Evolutionary conservation across 176 grass and related monocot genomes (phyloP), one percentile per base, ranked within the genome.

Genomic region (Eragrostis curvula): DNA sequence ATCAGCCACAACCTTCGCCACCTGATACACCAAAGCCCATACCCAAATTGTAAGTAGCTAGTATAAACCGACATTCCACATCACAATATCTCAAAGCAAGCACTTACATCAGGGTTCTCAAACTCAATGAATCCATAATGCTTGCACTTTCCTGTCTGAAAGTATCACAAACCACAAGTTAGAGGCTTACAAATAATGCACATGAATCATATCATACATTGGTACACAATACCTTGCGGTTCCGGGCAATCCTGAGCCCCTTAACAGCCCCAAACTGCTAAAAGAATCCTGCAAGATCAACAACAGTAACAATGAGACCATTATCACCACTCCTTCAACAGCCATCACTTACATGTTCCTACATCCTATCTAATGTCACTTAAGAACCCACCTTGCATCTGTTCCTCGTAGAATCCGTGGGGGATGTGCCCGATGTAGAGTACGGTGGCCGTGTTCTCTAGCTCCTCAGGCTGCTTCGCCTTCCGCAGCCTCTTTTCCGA

Each of bases 111-210:
- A 50, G 95, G 90, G 73, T 90, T 97, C 81, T 88, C 89, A 91
- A 94, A 97, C 88, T 97, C 92, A 27, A 97, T 79, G 57, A 85
- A 97, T 70, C 87, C 95, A 87, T 97, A 97, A 66, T 97, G 92
- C 73, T 94, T 97, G 17, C 92, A 97, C 63, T 94, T 97, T 74
- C 95, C 95, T 55, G 90, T 94, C 95, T 97, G 81, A 62, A 80
- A 61, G 51, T 57, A 81, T 49, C 14, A 82, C 45, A 2, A 77
- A 81, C 15, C 70, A 68, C 41, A 66, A 32, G 68, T 85, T 69
- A 89, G 9, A 89, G 9, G 21, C 12, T 16, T 16, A 63, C 13
- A 85, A 18, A 70, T 70, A 71, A 28, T 15, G 2, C 18, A 69
- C 14, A 29, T 44, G 58, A 24, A 25, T 21, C 25, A 40, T 17